Evolutionary conservation across 306 rosid genomes (phyloP).

Genomic region (Elaeagnus macrophylla): DNA sequence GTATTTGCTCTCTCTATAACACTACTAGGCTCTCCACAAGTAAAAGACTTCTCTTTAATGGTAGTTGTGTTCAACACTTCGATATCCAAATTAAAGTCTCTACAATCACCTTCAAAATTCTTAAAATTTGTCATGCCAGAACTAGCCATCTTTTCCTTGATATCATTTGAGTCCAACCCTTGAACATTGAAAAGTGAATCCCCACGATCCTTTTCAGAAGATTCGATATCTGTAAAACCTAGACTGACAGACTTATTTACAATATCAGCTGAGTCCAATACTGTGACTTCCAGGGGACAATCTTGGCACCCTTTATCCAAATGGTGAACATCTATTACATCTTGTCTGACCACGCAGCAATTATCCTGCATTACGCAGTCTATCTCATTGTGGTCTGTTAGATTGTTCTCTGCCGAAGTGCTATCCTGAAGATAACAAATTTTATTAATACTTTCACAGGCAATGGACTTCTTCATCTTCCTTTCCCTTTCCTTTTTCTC

Average conservation of each 20-base stretch:
- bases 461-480: not conserved
- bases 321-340: slow-evolving; percentile 4
- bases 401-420: slow-evolving; percentile 12
- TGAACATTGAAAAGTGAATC: slow-evolving; percentile 9
- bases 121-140: slow-evolving; percentile 8
- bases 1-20: slow-evolving; percentile 10
- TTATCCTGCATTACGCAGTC: slow-evolving; percentile 11
- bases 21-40: slow-evolving; percentile 11
- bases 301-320: slow-evolving; percentile 10
- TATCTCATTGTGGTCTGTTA: slow-evolving; percentile 17
- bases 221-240: slow-evolving; percentile 4
- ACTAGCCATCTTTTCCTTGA: slow-evolving; percentile 8
- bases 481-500: not conserved
- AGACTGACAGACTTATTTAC: slow-evolving; percentile 10
- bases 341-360: slow-evolving; percentile 23
- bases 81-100: slow-evolving; percentile 6
- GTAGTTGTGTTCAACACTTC: slow-evolving; percentile 12
- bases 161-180: slow-evolving; percentile 12
- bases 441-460: slow-evolving; percentile 11
- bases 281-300: too few relatives aligned
- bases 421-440: slow-evolving; percentile 15
- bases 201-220: slow-evolving; percentile 2
- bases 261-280: not conserved
- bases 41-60: slow-evolving; percentile 8
- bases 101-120: slow-evolving; percentile 5